Conservation (phyloP, 805 yeast species). For the Maudiozyma barnettii region DNA sequence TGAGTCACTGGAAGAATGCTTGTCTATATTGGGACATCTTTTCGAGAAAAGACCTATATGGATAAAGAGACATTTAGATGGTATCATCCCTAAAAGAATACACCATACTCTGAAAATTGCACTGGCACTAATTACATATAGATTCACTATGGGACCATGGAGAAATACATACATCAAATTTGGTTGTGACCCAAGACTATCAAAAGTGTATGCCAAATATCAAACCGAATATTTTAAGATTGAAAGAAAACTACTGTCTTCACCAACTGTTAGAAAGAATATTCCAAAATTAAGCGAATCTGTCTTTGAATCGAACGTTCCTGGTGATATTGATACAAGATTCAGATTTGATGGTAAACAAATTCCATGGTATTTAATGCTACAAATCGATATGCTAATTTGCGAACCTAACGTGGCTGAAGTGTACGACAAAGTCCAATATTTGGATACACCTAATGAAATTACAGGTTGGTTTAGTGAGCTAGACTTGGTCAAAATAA, state of each 20-base stretch:
- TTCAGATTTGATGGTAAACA: conserved; percentile 64
- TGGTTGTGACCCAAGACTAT: conserved; percentile 67
- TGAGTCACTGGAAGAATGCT: conserved; percentile 23
- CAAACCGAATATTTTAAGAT: conserved; percentile 76
- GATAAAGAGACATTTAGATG: conserved; percentile 64
- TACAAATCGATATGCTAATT: conserved; percentile 69
- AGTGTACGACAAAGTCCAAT: conserved; percentile 38
- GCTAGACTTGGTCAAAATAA: conserved; percentile 50
- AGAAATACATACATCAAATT: conserved; percentile 71
- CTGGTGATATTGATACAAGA: conserved; percentile 33
- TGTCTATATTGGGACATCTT: conserved; percentile 29
- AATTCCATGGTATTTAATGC: conserved; percentile 58
- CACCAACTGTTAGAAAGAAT: conserved; percentile 23
- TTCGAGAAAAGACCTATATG: conserved; percentile 74
- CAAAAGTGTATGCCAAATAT: conserved; percentile 45
- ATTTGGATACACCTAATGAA: conserved; percentile 37
- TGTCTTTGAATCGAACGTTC: conserved; percentile 26
- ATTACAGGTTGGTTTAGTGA: conserved; percentile 66
- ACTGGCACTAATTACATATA: conserved; percentile 73
- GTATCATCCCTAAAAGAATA: conserved; percentile 39
- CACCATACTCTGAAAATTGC: conserved; percentile 54
- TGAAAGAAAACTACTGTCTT: conserved; percentile 21
- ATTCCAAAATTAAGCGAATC: conserved; percentile 25
- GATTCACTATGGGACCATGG: conserved; percentile 90
- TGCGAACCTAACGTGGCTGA: conserved; percentile 51